Conservation (phyloP, 2,329 filamentous ascomycete genomes). For the Aspergillus pseudonomiae region DNA sequence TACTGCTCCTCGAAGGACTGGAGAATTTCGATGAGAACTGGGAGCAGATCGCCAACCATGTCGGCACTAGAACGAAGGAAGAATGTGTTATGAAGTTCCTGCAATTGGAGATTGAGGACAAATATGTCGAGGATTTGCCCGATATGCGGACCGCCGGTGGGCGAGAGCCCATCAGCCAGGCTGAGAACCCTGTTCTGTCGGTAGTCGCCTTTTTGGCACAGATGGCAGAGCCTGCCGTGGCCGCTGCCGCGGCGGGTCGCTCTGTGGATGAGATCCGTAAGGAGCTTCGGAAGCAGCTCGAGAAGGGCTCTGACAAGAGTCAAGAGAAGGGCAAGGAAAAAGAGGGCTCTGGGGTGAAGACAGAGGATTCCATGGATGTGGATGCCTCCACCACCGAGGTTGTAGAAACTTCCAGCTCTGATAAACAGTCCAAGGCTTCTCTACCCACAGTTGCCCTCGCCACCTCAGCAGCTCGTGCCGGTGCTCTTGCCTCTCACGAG, state of each 20-base stretch:
- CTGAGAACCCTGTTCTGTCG: constrained; percentile 95
- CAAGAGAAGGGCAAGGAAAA: constrained; percentile 54
- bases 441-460: constrained; percentile 79
- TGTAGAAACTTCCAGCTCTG: constrained; percentile 49
- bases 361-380: constrained; percentile 64
- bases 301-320: constrained; percentile 57
- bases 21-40: constrained; percentile 96
- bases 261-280: constrained; percentile 85
- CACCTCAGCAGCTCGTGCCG: constrained; percentile 80
- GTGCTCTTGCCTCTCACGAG: constrained; percentile 89
- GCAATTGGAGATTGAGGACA: constrained; percentile 95
- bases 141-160: constrained; percentile 72
- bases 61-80: constrained; percentile 86
- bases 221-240: constrained; percentile 84
- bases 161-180: constrained; percentile 84
- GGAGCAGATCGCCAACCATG: constrained; percentile 88
- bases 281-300: constrained; percentile 76
- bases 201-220: constrained; percentile 93
- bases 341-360: constrained; percentile 52
- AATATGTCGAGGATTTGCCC: constrained; percentile 83
- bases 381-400: constrained; percentile 43
- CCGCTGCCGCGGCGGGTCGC: constrained; percentile 85
- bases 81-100: constrained; percentile 97
- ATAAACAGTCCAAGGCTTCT: constrained; percentile 51
- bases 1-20: constrained; percentile 86